Conservation (phyloP, 2,329 filamentous ascomycete genomes). For the Triangularia setosa region DNA sequence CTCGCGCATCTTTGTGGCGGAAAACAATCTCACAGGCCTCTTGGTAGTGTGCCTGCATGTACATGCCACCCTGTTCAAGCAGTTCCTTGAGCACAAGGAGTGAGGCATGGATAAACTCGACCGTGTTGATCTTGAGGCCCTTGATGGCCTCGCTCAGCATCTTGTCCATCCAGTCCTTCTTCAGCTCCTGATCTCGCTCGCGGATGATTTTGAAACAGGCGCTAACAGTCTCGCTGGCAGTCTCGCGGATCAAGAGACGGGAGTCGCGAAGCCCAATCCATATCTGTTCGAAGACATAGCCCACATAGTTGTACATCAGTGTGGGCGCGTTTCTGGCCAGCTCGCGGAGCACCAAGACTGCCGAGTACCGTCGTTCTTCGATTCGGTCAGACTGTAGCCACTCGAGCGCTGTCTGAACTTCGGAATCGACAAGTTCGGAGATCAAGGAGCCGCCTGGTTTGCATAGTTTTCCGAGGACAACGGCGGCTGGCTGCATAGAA, state of each 20-base stretch:
- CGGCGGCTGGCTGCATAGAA: constrained; percentile 85
- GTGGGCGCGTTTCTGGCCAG: constrained; percentile 90
- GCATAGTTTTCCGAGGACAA: constrained; percentile 84
- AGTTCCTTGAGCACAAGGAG: constrained; percentile 89
- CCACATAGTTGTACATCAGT: constrained; percentile 90
- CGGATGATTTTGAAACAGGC: constrained; percentile 95
- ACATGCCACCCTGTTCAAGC: constrained; percentile 94
- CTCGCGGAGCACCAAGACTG: constrained; percentile 85
- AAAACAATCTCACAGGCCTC: constrained; percentile 91
- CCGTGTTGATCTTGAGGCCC: constrained; percentile 73
- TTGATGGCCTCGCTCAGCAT: constrained; percentile 82
- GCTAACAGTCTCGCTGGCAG: constrained; percentile 87
- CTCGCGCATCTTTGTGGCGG: constrained; percentile 88
- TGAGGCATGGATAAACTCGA: constrained; percentile 91
- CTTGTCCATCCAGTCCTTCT: constrained; percentile 81
- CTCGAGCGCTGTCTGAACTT: constrained; percentile 93
- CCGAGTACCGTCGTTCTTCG: constrained; percentile 89
- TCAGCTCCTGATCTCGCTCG: constrained; percentile 84
- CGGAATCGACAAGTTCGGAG: constrained; percentile 91
- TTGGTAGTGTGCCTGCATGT: constrained; percentile 93
- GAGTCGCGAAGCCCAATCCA: constrained; percentile 91
- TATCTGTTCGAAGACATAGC: constrained; percentile 91
- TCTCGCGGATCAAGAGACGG: constrained; percentile 86
- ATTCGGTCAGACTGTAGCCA: constrained; percentile 94
- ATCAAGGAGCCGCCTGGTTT: constrained; percentile 90